Base-by-base conservation (phyloP, 1,284 basidiomycete genomes). In the Wallemia hederae region DNA sequence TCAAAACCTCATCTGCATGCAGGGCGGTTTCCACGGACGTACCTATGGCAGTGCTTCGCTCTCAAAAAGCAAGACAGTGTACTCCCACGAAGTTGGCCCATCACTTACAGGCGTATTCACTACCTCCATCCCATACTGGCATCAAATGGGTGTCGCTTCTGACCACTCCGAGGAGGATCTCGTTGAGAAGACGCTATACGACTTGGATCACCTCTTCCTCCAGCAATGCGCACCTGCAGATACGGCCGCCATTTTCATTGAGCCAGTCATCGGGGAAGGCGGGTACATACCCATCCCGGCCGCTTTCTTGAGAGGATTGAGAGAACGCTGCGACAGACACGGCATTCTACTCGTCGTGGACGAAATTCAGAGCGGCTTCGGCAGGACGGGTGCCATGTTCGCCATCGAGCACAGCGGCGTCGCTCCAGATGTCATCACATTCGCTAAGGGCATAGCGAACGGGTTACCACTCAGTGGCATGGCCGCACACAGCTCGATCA, bases 1-100 rank as follows among this genome's bases (percentile, higher is more conserved):
- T 62, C 71, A 70, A 61, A 72, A 73, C 66, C 66, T 73, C 61
- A 70, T 73, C 58, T 69, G 70, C 55, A 69, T 72, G 60, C 70
- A 72, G 60, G 67, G 66, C 9, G 63, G 62, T 3, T 67, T 66
- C 62, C 66, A 67, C 60, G 65, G 65, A 2, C 64, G 66, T 14
- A 56, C 31, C 31, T 33, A 33, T 19, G 31, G 31, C 19, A 33
- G 31, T 19, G 7, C 31, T 9, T 7, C 31, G 19, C 19, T 33
- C 7, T 33, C 31, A 19, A 67, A 69, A 56, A 66, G 65, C 61
- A 72, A 72, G 66, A 72, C 71, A 7, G 65, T 71, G 61, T 72
- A 72, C 65, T 64, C 65, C 14, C 67, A 68, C 24, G 68, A 69
- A 24, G 69, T 66, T 55, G 67, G 67, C 9, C 68, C 67, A 9